These are phyloP conservation scores for Irpex sp. DNA, from an alignment of 1,284 basidiomycete species.

Conservation along the genomic window DNA sequence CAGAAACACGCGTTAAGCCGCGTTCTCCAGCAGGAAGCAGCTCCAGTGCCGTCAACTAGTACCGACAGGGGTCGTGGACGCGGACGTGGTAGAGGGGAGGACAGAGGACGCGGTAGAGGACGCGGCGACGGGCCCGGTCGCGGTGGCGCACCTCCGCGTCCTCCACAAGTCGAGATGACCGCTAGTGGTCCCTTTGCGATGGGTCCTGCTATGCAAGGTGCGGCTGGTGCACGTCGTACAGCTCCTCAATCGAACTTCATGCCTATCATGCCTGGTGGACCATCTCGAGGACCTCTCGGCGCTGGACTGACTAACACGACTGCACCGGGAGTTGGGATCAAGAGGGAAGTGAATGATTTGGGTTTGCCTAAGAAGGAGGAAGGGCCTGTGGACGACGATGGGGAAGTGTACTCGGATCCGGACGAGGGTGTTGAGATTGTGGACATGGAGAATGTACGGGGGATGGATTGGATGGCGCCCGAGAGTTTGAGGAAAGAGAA, in stretches of 20 bases:
- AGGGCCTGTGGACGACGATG: constrained; percentile 37
- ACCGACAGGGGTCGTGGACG: constrained; percentile 26
- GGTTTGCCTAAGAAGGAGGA: constrained; percentile 22
- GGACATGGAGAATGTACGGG: constrained; percentile 79
- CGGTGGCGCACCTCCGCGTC: constrained; percentile 43
- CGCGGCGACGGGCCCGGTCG: constrained; percentile 44
- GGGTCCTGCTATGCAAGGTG: constrained; percentile 68
- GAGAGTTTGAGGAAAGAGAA: constrained; percentile 68
- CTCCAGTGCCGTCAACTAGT: constrained; percentile 29
- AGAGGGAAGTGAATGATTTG: constrained; percentile 23
- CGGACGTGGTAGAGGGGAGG: constrained; percentile 24
- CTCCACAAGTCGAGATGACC: constrained; percentile 62
- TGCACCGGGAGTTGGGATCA: constrained; percentile 41
- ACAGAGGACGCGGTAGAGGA: constrained; percentile 24
- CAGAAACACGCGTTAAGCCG: not conserved
- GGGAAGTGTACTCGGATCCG: constrained; percentile 81
- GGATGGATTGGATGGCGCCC: constrained; percentile 88
- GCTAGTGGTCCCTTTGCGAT: constrained; percentile 84
- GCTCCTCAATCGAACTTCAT: constrained; percentile 54
- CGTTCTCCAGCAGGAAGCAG: constrained; percentile 7
- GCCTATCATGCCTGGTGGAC: constrained; percentile 36
- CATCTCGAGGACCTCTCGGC: constrained; percentile 38
- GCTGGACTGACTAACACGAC: constrained; percentile 42
- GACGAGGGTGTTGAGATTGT: constrained; percentile 87
- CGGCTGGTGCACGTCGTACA: constrained; percentile 41